Conservation (phyloP, 129 eudicot genomes). For the Smallanthus sonchifolius region DNA sequence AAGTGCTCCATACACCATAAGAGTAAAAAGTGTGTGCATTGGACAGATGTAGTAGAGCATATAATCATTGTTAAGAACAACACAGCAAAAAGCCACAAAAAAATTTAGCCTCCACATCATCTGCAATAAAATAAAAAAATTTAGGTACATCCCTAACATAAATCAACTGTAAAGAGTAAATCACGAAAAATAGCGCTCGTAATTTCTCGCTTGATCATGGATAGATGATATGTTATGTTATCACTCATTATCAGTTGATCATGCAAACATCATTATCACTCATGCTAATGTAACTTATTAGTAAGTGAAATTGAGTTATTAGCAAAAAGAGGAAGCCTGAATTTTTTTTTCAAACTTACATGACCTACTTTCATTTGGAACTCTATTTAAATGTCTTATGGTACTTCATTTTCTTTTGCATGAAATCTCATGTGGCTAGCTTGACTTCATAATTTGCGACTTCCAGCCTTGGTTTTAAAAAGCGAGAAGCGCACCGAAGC, state of each 20-base stretch:
- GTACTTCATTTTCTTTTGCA: neutral
- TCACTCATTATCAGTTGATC: slow-evolving; percentile 4
- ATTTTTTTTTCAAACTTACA: neutral
- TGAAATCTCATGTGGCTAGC: slow-evolving; percentile 9
- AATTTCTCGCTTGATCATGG: neutral
- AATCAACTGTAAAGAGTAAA: neutral
- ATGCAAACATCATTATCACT: neutral
- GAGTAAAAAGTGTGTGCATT: slow-evolving; percentile 89
- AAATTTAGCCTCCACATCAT: slow-evolving; percentile 98
- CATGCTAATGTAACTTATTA: neutral
- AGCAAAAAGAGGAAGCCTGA: neutral
- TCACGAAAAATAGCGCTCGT: neutral
- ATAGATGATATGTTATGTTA: neutral
- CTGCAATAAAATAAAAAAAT: slow-evolving; percentile 44
- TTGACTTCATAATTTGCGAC: neutral
- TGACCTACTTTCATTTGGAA: neutral
- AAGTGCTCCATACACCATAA: slow-evolving; percentile 94
- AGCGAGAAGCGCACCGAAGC: no score
- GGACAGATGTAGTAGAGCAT: slow-evolving; percentile 92
- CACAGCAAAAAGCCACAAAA: slow-evolving; percentile 76
- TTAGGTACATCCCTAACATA: slow-evolving; percentile 10
- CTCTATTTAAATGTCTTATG: neutral
- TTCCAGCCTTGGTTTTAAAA: no score
- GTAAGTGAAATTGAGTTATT: neutral
- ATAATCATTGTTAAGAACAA: slow-evolving; percentile 82